These are phyloP conservation scores for Fusarium coicis DNA, from an alignment of 2,329 filamentous ascomycete species.

Conservation along the genomic window DNA sequence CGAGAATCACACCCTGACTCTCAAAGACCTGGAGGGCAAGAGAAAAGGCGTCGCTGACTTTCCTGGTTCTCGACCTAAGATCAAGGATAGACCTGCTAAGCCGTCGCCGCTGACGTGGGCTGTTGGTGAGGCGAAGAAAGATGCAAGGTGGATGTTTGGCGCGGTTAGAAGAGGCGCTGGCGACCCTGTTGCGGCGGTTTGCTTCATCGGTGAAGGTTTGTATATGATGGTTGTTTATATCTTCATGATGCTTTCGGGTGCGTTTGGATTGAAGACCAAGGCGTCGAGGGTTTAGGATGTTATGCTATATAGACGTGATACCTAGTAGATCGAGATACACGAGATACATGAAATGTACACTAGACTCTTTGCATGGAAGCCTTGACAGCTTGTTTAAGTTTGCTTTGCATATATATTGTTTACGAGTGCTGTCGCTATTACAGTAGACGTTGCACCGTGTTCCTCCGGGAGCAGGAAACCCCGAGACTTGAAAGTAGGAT, in stretches of 20 bases:
- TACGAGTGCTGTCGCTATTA: no score
- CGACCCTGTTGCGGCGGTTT: slow-evolving; percentile 29
- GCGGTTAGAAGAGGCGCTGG: slow-evolving; percentile 25
- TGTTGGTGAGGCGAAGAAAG: slow-evolving; percentile 27
- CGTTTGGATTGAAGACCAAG: slow-evolving; percentile 4
- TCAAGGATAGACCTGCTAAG: slow-evolving; percentile 31
- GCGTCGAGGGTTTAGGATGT: background rate
- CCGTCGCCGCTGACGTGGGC: slow-evolving; percentile 42
- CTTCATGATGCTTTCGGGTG: slow-evolving; percentile 9
- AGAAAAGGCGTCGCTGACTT: slow-evolving; percentile 41
- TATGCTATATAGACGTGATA: background rate
- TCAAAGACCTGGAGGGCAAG: slow-evolving; percentile 40
- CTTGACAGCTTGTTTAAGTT: no score
- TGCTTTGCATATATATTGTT: no score
- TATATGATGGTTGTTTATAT: slow-evolving; percentile 21
- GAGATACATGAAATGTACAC: background rate
- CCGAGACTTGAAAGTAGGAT: background rate
- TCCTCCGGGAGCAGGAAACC: background rate
- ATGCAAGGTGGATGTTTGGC: slow-evolving; percentile 32
- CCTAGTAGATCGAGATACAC: background rate
- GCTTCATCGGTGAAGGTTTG: slow-evolving; percentile 12
- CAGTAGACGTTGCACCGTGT: no score
- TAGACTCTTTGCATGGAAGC: background rate
- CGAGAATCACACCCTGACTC: slow-evolving; percentile 44
- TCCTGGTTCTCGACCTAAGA: slow-evolving; percentile 41